A percentile compares a stretch with the other conserved stretches of the same genome.
Conservation (phyloP, 2,329 filamentous ascomycete genomes). For the Calonectria hawksworthii region DNA sequence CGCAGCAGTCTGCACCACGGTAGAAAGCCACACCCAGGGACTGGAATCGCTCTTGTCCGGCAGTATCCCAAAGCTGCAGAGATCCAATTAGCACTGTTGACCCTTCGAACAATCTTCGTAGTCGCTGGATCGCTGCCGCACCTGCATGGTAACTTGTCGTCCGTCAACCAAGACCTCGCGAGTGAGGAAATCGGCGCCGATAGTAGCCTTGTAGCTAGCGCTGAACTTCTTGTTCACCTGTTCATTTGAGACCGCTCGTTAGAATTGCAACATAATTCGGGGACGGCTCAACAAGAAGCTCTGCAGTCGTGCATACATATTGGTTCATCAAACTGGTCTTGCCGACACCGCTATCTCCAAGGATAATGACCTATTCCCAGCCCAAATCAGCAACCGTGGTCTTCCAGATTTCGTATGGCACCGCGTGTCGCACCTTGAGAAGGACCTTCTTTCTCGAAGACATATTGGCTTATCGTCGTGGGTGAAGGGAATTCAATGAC, state of each 20-base stretch:
- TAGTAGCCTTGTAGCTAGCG: constrained; percentile 99
- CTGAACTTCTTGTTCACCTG: constrained; percentile 99
- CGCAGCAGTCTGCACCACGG: constrained; percentile 96
- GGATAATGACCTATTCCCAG: constrained; percentile 87
- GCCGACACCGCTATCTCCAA: constrained; percentile 98
- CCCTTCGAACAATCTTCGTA: constrained; percentile 25
- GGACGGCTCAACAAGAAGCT: constrained; percentile 21
- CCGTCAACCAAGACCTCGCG: constrained; percentile 98
- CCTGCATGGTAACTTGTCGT: constrained; percentile 98
- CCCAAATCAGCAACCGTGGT: constrained; percentile 31
- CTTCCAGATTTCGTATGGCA: neutral
- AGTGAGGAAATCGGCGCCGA: constrained; percentile 97
- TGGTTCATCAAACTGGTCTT: constrained; percentile 99
- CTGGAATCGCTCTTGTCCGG: constrained; percentile 97
- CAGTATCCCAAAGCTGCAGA: constrained; percentile 92
- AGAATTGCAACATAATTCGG: constrained; percentile 26
- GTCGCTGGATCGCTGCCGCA: constrained; percentile 52
- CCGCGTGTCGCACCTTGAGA: constrained; percentile 75
- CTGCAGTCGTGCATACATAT: constrained; percentile 81
- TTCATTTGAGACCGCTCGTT: constrained; percentile 19
- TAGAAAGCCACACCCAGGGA: constrained; percentile 98
- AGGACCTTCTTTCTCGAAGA: constrained; percentile 91
- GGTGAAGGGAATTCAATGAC: constrained; percentile 45
- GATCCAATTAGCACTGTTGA: constrained; percentile 15
- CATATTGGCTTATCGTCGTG: constrained; percentile 65